These are phyloP conservation scores for Peronosclerospora sorghi DNA, from an alignment of 352 stramenopile genomes.

Conservation along the genomic window DNA sequence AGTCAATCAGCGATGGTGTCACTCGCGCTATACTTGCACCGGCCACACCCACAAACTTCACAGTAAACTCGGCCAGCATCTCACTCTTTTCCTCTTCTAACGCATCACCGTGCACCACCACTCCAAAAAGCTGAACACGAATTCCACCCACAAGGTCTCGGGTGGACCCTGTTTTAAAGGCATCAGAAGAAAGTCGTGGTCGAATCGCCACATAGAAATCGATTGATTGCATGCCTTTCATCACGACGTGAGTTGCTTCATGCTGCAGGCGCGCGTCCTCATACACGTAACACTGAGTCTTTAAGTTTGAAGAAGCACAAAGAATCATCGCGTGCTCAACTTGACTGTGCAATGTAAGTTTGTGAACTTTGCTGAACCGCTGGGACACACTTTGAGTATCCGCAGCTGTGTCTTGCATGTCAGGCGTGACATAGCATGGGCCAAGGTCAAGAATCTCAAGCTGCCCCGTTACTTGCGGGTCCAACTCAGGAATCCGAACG, in stretches of 20 bases:
- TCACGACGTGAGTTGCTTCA: slow-evolving; percentile 62
- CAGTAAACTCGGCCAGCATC: slow-evolving; percentile 78
- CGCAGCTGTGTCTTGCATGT: slow-evolving; percentile 70
- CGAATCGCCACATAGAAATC: slow-evolving; percentile 76
- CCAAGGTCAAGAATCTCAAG: slow-evolving; percentile 69
- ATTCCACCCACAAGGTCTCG: slow-evolving; percentile 81
- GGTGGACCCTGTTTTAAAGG: slow-evolving; percentile 65
- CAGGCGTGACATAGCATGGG: slow-evolving; percentile 72
- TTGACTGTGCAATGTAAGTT: slow-evolving; percentile 73
- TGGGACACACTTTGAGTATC: slow-evolving; percentile 64
- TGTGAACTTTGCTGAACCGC: slow-evolving; percentile 83
- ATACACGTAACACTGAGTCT: slow-evolving; percentile 85
- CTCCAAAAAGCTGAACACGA: slow-evolving; percentile 71
- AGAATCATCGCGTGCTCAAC: slow-evolving; percentile 62
- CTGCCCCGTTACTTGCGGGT: slow-evolving; percentile 60
- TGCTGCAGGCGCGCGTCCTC: slow-evolving; percentile 58
- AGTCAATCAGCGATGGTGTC: slow-evolving; percentile 52
- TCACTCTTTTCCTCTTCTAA: slow-evolving; percentile 41
- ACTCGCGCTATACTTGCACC: slow-evolving; percentile 71
- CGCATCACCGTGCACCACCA: slow-evolving; percentile 6
- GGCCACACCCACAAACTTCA: slow-evolving; percentile 81
- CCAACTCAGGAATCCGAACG: slow-evolving; percentile 72
- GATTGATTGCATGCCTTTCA: slow-evolving; percentile 49
- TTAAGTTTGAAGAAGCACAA: slow-evolving; percentile 77
- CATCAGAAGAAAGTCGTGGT: slow-evolving; percentile 64